Base-by-base conservation (phyloP, 352 stramenopile genomes). In the Peronosclerospora sorghi region DNA sequence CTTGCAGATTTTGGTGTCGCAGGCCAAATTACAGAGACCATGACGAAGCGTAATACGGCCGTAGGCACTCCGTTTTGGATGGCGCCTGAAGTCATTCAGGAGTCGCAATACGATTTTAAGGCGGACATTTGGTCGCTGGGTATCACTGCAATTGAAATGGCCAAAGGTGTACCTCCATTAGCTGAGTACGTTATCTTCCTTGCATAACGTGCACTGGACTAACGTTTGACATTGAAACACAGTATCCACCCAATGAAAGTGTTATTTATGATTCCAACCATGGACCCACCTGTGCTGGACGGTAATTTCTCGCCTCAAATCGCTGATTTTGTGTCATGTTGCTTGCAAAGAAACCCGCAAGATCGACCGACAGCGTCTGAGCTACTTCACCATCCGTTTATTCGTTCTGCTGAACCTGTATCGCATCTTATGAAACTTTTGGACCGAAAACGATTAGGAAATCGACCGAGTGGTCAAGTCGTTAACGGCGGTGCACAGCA, bases 41-140 rank as follows among this genome's bases (percentile, higher is more conserved):
- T 98, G 44, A 98, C 95, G 41, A 98, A 98, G 67, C 82, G 95
- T 41, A 97, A 97, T 54, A 98, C 95, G 13, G 87, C 98, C 4
- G 96, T 98, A 14, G 96, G 96, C 7, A 97, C 87, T 44, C 95
- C 95, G 1, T 99, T 98, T 73, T 99, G 95, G 95, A 99, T 99
- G 92, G 92, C 92, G 1, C 94, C 74, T 8, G 73, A 86, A 51
- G 73, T 87, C 12, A 86, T 89, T 41, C 69, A 86, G 54, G 70
- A 88, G 48, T 81, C 67, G 13, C 54, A 83, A 39, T 99, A 99
- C 66, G 93, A 98, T 66, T 95, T 83, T 45, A 88, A 96, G 62
- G 95, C 94, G 8, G 96, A 99, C 68, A 96, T 99, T 37, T 99
- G 96, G 96, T 97, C 80, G 24, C 65, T 99, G 28, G 96, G 95